Conservation (phyloP, 2,329 filamentous ascomycete species). For the Beauveria asiatica region DNA sequence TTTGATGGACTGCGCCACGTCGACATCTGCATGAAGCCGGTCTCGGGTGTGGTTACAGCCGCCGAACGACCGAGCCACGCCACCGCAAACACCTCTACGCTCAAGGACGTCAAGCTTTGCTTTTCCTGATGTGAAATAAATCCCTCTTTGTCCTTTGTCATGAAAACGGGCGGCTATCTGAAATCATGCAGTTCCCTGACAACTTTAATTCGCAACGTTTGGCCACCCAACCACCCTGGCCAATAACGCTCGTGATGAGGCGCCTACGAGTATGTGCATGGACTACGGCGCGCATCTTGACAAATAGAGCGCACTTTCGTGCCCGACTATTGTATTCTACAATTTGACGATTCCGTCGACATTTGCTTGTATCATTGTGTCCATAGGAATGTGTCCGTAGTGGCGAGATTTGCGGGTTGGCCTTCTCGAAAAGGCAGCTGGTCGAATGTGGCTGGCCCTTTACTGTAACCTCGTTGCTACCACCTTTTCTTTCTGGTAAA, state of each 20-base stretch:
- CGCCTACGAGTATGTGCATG: no score
- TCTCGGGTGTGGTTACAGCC: not conserved
- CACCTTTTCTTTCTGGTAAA: constrained; percentile 4
- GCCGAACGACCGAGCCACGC: no score
- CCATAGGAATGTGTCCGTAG: not conserved
- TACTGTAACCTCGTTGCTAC: not conserved
- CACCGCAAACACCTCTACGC: no score
- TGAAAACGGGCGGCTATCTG: no score
- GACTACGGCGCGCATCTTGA: not conserved
- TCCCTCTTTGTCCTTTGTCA: no score
- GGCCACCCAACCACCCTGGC: no score
- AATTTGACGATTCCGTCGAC: not conserved
- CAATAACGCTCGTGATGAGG: no score
- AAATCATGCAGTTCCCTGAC: no score
- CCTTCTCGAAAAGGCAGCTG: not conserved
- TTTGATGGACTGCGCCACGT: not conserved
- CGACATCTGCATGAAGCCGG: not conserved
- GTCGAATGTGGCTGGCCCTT: not conserved
- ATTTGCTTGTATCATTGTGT: not conserved
- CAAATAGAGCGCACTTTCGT: not conserved
- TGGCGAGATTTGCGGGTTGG: not conserved
- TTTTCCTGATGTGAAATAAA: no score
- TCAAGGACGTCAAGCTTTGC: no score
- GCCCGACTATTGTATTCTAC: not conserved
- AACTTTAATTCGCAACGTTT: no score